These are phyloP conservation scores for Acorus calamus DNA, from an alignment of 106 monocot genomes.

Conservation along the genomic window DNA sequence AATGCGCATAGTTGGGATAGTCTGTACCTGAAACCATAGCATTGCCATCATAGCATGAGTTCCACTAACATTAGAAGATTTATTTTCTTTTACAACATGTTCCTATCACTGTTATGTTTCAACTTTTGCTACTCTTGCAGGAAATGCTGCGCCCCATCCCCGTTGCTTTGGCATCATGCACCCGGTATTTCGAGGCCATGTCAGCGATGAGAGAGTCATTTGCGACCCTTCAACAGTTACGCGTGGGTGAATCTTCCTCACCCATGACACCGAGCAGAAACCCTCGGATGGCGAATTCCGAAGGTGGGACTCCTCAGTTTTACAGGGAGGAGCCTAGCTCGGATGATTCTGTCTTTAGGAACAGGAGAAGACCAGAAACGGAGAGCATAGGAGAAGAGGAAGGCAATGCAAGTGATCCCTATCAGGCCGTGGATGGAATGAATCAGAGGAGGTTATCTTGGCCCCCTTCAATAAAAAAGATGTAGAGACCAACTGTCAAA, in stretches of 20 bases:
- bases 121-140: constrained; percentile 12
- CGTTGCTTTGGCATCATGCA: constrained; percentile 87
- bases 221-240: constrained; percentile 67
- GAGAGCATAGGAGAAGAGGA: constrained; percentile 4
- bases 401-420: constrained; percentile 1
- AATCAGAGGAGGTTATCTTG: constrained; percentile 32
- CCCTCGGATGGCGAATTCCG: constrained; percentile 8
- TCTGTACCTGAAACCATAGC: no score
- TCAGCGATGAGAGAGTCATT: constrained; percentile 97
- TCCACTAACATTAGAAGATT: no score
- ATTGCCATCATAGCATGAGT: no score
- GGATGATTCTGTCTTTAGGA: constrained; percentile 23
- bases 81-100: no score
- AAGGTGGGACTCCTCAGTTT: constrained; percentile 28
- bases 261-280: constrained; percentile 16
- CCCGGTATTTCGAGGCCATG: constrained; percentile 95
- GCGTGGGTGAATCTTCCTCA: constrained; percentile 37
- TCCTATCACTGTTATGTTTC: no score
- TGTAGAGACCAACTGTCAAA: no score
- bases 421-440: not conserved
- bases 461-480: constrained; percentile 18
- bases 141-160: constrained; percentile 97
- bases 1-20: no score
- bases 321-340: constrained; percentile 37
- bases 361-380: constrained; percentile 22